These are phyloP conservation scores for Caryopteris hybrid DNA, from an alignment of 305 asterid genomes.

Conservation along the genomic window DNA sequence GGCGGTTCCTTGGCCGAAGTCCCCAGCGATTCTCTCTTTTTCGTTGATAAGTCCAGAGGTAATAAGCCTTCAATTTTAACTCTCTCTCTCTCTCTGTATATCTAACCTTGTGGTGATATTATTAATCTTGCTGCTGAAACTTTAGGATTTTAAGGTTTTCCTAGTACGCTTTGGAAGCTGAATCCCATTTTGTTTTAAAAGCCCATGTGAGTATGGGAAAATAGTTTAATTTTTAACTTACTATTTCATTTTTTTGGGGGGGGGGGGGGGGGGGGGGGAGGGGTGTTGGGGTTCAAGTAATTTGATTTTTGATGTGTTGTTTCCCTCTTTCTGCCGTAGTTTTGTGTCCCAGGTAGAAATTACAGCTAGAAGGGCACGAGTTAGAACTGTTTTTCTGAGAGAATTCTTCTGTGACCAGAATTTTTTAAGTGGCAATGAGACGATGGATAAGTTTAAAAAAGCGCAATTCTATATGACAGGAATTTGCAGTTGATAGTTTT, in stretches of 20 bases:
- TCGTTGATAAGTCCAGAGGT: constrained; percentile 88
- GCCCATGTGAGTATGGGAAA: background rate
- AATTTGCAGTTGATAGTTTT: background rate
- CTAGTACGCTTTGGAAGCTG: background rate
- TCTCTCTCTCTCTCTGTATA: background rate
- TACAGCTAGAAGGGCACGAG: background rate
- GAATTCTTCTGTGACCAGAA: background rate
- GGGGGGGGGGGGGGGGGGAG: background rate
- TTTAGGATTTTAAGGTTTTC: background rate
- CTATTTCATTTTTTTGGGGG: background rate
- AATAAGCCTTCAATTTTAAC: background rate
- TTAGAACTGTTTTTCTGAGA: background rate
- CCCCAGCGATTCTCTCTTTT: constrained; percentile 69
- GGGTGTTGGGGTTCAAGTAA: background rate
- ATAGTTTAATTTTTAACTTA: too few relatives aligned
- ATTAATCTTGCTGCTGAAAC: background rate
- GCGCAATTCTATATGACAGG: background rate
- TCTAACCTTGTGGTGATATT: background rate
- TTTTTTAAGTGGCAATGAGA: background rate
- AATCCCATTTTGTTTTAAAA: background rate
- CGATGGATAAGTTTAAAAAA: background rate
- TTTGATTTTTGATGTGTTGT: background rate
- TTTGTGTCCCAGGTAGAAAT: background rate
- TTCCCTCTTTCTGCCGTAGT: background rate
- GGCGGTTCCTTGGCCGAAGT: constrained; percentile 78